phyloP scores from a whole-genome alignment of 2,329 filamentous ascomycete species.

The Fusarium denticulatum region DNA sequence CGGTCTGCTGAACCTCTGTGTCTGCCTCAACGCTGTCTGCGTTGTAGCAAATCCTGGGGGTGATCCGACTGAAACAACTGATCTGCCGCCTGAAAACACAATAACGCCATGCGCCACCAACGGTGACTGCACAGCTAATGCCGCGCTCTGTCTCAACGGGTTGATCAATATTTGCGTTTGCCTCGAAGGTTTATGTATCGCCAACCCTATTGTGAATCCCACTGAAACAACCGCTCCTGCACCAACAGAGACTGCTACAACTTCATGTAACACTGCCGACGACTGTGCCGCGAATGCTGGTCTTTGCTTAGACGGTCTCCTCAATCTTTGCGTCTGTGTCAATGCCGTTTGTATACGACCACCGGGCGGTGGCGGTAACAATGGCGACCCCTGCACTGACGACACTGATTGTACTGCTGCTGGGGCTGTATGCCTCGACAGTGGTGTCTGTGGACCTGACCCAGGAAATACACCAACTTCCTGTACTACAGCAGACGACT shows the following conservation, averaged over 20 bases:
- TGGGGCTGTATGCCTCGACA: not conserved
- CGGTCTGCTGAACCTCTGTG: not conserved
- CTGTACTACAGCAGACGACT: not conserved
- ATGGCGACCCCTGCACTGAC: not conserved
- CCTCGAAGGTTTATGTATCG: not conserved
- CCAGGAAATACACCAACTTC: not conserved
- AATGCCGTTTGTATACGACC: not conserved
- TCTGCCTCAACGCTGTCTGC: not conserved
- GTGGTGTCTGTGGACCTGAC: not conserved
- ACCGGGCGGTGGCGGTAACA: not conserved
- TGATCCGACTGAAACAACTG: not conserved
- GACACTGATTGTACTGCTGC: not conserved
- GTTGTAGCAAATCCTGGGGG: not conserved
- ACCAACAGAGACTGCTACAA: not conserved
- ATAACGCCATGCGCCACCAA: not conserved
- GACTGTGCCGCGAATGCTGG: conserved; percentile 1
- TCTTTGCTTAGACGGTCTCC: not conserved
- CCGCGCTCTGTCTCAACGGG: not conserved
- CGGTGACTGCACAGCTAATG: not conserved
- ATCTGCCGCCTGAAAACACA: not conserved
- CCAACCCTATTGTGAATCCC: not conserved
- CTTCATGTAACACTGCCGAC: not conserved
- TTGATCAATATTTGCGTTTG: not conserved
- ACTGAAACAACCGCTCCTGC: not conserved
- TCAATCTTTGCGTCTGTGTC: conserved; percentile 1